Percentiles rank a stretch among this genome's conserved stretches.
Evolutionary conservation across 108 stramenopile genomes (phyloP).

Genomic region (Bacterosira constricta): DNA sequence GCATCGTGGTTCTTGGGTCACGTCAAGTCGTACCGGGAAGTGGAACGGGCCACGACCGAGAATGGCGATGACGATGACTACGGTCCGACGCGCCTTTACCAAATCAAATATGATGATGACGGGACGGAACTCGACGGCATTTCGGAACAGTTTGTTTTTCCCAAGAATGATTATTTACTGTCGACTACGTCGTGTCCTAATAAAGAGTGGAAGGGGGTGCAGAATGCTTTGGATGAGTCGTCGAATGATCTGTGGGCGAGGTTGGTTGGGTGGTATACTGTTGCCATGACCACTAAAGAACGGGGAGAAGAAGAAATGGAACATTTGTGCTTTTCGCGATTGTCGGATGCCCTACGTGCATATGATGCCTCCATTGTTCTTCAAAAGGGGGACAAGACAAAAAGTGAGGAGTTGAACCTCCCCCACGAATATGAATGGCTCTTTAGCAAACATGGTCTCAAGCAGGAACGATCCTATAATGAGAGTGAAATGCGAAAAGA

Average conservation of each 20-base stretch:
- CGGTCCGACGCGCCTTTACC: conserved; percentile 1
- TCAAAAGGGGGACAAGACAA: conserved; percentile 8
- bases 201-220: conserved; percentile 15
- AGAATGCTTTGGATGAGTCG: not conserved
- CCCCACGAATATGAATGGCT: conserved; percentile 17
- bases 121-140: conserved; percentile 12
- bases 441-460: not conserved
- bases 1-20: not conserved
- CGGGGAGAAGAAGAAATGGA: not conserved
- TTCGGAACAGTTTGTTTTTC: conserved; percentile 9
- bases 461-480: too few species aligned
- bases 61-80: not conserved
- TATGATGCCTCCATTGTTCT: conserved; percentile 15
- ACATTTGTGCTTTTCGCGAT: not conserved
- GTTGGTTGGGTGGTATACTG: conserved; percentile 11
- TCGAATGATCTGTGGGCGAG: conserved; percentile 25
- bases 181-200: not conserved
- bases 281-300: conserved; percentile 4
- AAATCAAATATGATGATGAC: not conserved
- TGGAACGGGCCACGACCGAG: not conserved
- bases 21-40: conserved; percentile 1
- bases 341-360: conserved; percentile 17
- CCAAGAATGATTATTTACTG: conserved; percentile 25
- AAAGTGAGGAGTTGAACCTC: conserved; percentile 9
- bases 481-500: not conserved